Base-by-base conservation (phyloP, 2,329 filamentous ascomycete genomes). In the Paecilomyces variotii region DNA sequence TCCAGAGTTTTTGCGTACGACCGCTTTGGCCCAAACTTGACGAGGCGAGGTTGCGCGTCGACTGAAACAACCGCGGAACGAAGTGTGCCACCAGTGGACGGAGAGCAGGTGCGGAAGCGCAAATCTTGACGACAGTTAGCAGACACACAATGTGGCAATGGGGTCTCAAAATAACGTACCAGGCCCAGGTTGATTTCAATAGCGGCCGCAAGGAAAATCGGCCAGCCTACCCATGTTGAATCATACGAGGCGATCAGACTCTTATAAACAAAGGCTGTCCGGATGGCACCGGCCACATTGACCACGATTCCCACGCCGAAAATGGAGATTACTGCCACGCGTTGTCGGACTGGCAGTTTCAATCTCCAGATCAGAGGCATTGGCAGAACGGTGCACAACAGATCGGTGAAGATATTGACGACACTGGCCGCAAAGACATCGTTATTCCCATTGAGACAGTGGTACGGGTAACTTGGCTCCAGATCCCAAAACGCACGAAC, bases 281-380 rank as follows among this genome's bases (percentile, higher is more conserved):
- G 70, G 11, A 72, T 56, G 2, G 69, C 65, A 7, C 71, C 71
- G 3, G 71, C 72, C 5, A 73, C 64, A 30, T 73, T 72, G 50
- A 74, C 72, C 19, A 74, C 51, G 27, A 71, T 63, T 3, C 74
- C 74, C 19, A 76, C 57, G 2, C 64, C 67, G n/a, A 76, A 76
- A 27, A 75, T 73, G 11, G 69, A 68, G 11, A 73, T 74, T 11
- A 76, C 68, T 5, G 70, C 72, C 34, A 75, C 57, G 25, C 72
- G 70, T 59, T 75, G 73, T 6, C 68, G 68, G 34, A 64, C 59
- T 9, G 72, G 69, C 14, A 76, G 63, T 24, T 73, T 70, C 45
- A 76, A 62, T 11, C 68, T 72, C 74, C 72, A 76, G 54, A 76
- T 73, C 50, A 75, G 63, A 5, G 72, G 72, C 69, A 76, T 76